Conservation (phyloP, 2,329 filamentous ascomycete genomes). For the Cytospora mali region DNA sequence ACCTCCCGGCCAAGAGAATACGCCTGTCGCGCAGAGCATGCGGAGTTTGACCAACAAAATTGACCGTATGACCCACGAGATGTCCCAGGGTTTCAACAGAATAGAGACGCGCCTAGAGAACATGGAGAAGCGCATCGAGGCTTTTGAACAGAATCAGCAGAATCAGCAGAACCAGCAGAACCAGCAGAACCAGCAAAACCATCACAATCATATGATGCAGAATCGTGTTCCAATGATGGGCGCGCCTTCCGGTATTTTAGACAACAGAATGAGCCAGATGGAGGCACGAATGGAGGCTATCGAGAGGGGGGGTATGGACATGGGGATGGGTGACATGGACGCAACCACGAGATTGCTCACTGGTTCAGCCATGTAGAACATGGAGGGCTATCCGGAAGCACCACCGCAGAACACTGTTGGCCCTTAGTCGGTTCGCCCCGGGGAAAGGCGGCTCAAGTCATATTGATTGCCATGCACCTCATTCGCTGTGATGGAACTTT, state of each 20-base stretch:
- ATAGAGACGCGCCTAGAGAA: slow-evolving; percentile 54
- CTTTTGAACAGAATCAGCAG: slow-evolving; percentile 47
- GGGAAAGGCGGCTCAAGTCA: neutral
- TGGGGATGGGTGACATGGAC: slow-evolving; percentile 44
- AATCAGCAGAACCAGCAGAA: slow-evolving; percentile 22
- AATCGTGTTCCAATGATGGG: slow-evolving; percentile 32
- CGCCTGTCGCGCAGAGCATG: slow-evolving; percentile 59
- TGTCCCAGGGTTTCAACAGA: slow-evolving; percentile 54
- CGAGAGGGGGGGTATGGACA: slow-evolving; percentile 43
- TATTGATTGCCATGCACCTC: neutral
- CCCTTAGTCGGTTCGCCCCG: neutral
- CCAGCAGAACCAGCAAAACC: slow-evolving; percentile 23
- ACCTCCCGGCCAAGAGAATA: slow-evolving; percentile 58
- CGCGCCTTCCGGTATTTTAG: slow-evolving; percentile 22
- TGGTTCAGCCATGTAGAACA: slow-evolving; percentile 39
- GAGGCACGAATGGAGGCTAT: slow-evolving; percentile 44
- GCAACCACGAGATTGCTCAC: slow-evolving; percentile 39
- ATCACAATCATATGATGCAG: slow-evolving; percentile 29
- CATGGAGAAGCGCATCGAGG: slow-evolving; percentile 54
- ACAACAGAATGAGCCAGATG: slow-evolving; percentile 38
- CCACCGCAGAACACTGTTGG: neutral
- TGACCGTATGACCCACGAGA: slow-evolving; percentile 60
- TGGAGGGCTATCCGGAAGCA: neutral
- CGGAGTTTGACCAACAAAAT: slow-evolving; percentile 62
- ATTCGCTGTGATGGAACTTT: slow-evolving; percentile 1